phyloP scores from a whole-genome alignment of 192 early-diverging fungal species.

The Coemansia sp. region DNA sequence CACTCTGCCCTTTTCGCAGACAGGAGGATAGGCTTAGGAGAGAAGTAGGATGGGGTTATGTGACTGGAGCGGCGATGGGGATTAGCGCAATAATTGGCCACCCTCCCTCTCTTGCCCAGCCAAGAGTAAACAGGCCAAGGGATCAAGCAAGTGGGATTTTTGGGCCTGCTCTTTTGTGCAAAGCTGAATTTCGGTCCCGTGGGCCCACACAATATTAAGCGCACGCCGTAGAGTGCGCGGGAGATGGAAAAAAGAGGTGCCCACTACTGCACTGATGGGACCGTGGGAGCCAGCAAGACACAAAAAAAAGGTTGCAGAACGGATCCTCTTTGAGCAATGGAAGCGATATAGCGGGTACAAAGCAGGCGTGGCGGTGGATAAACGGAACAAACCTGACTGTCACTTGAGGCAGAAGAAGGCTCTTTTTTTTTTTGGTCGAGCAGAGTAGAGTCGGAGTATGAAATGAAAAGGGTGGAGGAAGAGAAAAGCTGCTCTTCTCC shows the following conservation, averaged over 20 bases:
- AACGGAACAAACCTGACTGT: neutral
- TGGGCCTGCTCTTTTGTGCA: neutral
- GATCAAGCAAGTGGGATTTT: too few relatives aligned
- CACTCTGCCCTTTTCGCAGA: too few relatives aligned
- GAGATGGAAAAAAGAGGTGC: neutral
- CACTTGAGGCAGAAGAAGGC: neutral
- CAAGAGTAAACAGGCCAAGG: neutral
- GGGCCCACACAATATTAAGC: conserved; percentile 11
- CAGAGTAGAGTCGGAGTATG: neutral
- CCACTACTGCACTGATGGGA: conserved; percentile 14
- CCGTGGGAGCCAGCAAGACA: conserved; percentile 6
- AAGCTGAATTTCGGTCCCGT: neutral
- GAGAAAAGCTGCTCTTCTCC: neutral
- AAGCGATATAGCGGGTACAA: too few relatives aligned
- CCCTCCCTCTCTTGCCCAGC: neutral
- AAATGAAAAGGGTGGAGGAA: neutral
- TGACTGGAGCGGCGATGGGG: neutral
- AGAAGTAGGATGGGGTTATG: neutral
- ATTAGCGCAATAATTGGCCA: neutral
- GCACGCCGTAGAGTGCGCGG: conserved; percentile 1
- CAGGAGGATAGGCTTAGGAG: too few relatives aligned
- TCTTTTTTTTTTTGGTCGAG: neutral
- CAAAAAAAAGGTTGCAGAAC: neutral
- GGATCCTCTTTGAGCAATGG: neutral
- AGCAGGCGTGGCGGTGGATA: too few relatives aligned